phyloP scores from a whole-genome alignment of 257 asterid species.

The Gentiana macrophylla region DNA sequence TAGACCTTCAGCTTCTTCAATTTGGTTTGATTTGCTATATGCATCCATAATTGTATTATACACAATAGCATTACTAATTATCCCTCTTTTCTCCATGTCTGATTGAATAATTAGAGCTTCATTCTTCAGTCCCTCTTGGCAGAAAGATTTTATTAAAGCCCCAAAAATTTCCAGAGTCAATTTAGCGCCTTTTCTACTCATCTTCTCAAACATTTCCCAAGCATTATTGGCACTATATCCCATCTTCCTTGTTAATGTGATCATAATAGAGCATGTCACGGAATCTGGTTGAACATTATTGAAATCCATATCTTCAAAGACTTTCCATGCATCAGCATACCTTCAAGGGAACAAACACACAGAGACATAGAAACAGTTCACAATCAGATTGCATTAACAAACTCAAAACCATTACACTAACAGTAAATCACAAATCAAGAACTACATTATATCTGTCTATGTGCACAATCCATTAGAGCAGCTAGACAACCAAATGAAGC shows the following conservation, averaged over 20 bases:
- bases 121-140: conserved; percentile 78
- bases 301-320: conserved; percentile 53
- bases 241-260: conserved; percentile 69
- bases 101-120: conserved; percentile 84
- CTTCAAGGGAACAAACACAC: conserved; percentile 15
- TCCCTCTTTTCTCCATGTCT: conserved; percentile 74
- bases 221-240: conserved; percentile 70
- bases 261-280: conserved; percentile 69
- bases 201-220: conserved; percentile 64
- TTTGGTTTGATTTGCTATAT: conserved; percentile 56
- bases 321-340: conserved; percentile 79
- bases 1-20: conserved; percentile 89
- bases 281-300: conserved; percentile 68
- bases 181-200: conserved; percentile 56
- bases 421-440: background rate
- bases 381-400: background rate
- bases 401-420: background rate
- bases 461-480: too few relatives aligned
- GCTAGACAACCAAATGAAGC: background rate
- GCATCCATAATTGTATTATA: conserved; percentile 84
- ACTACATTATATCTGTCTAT: background rate
- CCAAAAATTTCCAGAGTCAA: conserved; percentile 84
- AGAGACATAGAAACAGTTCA: background rate
- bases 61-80: conserved; percentile 59
- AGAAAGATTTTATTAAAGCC: conserved; percentile 75